Base-by-base conservation (phyloP, 2,329 filamentous ascomycete genomes). In the Fusarium palustre region DNA sequence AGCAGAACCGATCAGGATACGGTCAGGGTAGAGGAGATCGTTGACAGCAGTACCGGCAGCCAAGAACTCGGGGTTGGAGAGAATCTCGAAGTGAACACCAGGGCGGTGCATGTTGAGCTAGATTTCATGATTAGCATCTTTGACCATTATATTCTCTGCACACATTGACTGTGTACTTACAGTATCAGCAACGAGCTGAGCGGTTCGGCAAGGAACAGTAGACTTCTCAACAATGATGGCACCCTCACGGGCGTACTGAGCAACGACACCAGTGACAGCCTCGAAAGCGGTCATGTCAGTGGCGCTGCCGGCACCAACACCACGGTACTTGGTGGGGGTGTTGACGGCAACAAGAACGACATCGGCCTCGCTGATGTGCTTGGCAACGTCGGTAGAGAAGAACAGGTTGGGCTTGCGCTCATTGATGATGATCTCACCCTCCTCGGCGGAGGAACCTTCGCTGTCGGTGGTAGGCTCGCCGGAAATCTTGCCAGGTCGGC, bases 31-130 rank as follows among this genome's bases (percentile, higher is more conserved):
- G 50, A 92, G 84, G 11, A 95, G 83, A 75, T 94, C 90, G 46
- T 86, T 82, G 66, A 94, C 86, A 6, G 92, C 92, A 6, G 91
- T 93, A 54, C 92, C 92, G 69, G 92, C 92, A 28, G 92, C 90
- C 43, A 95, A 82, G 76, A 94, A 95, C 77, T 95, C 92, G 8
- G 92, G 92, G 79, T 94, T 94, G 46, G 91, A 93, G 28, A 94
- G 85, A 57, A 94, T 88, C 76, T 94, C 90, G 75, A 94, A 94
- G 65, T 86, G 84, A 15, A 89, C 83, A 20, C 85, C 86, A 1
- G 90, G 90, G 15, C 87, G 87, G 72, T 88, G 86, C 69, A 85
- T 83, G 52, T 84, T 81, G 70, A 89, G 82, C 86, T 88, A 34
- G 15, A 59, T 24, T 34, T 31, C 11, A 12, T 42, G 20, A 41